A percentile compares a stretch with the other conserved stretches of the same genome.
Evolutionary conservation across 257 asterid species (phyloP).

Genomic region (Ilex asprella): DNA sequence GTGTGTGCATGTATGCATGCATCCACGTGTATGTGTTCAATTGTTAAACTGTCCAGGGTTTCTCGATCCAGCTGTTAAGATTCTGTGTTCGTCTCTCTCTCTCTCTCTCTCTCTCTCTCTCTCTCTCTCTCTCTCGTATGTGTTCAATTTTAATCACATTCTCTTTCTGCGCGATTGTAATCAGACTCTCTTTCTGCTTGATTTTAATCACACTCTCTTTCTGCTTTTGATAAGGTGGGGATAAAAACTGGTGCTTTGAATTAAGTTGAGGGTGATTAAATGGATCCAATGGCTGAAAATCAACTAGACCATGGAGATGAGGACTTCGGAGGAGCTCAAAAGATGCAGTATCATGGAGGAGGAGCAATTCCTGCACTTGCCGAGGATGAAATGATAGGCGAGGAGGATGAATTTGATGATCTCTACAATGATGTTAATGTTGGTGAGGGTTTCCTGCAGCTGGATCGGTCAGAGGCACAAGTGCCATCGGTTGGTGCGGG

Average conservation of each 20-base stretch:
- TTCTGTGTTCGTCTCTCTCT: too few relatives aligned
- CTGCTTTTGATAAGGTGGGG: conserved; percentile 23
- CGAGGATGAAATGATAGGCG: conserved; percentile 68
- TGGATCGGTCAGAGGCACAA: conserved; percentile 43
- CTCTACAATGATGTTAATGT: conserved; percentile 54
- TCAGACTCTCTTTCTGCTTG: too few relatives aligned
- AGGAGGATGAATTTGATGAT: conserved; percentile 50
- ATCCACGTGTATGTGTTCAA: too few relatives aligned
- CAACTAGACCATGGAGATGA: conserved; percentile 65
- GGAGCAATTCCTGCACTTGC: conserved; percentile 80
- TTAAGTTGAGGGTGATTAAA: conserved; percentile 23
- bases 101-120: too few relatives aligned
- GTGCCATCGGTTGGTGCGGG: conserved; percentile 34
- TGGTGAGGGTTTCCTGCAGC: conserved; percentile 42
- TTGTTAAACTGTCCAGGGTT: too few relatives aligned
- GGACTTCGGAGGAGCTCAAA: conserved; percentile 56
- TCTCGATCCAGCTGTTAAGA: too few relatives aligned
- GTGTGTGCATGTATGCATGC: too few relatives aligned
- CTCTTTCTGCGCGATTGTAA: too few relatives aligned
- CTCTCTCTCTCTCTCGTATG: too few relatives aligned
- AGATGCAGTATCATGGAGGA: conserved; percentile 60
- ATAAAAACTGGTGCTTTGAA: conserved; percentile 4
- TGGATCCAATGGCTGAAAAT: conserved; percentile 65
- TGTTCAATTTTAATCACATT: too few relatives aligned
- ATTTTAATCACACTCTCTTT: neutral